phyloP scores from a whole-genome alignment of 1,284 basidiomycete species.

The Tetrapyrgos nigripes region DNA sequence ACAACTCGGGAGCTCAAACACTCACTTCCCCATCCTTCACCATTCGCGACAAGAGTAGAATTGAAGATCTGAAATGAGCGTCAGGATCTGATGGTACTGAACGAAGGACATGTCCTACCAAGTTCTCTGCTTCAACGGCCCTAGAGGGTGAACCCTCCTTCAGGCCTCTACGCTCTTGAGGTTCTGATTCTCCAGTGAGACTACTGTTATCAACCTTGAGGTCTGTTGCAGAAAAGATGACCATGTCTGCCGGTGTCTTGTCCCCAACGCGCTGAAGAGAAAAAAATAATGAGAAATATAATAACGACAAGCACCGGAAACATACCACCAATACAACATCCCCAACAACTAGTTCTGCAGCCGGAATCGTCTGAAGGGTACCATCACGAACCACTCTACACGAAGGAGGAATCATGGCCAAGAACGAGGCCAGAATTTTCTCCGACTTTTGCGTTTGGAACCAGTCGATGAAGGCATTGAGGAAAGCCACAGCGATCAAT shows the following conservation, averaged over 20 bases:
- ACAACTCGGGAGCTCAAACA: constrained; percentile 8
- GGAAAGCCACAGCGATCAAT: constrained; percentile 70
- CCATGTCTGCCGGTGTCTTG: constrained; percentile 72
- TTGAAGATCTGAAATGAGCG: constrained; percentile 58
- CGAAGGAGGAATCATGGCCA: constrained; percentile 74
- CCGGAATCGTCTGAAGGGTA: constrained; percentile 60
- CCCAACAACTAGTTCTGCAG: constrained; percentile 70
- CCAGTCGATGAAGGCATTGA: constrained; percentile 75
- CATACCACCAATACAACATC: constrained; percentile 69
- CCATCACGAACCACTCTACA: constrained; percentile 71
- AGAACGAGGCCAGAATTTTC: constrained; percentile 72
- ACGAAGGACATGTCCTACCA: constrained; percentile 43
- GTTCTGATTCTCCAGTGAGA: constrained; percentile 73
- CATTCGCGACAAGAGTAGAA: constrained; percentile 70
- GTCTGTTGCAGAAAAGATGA: constrained; percentile 64
- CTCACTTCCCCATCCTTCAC: constrained; percentile 70
- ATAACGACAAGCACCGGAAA: constrained; percentile 7
- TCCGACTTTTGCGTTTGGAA: constrained; percentile 77
- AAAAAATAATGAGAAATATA: not conserved
- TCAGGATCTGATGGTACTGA: not conserved
- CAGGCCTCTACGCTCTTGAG: constrained; percentile 60
- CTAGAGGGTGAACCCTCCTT: constrained; percentile 52
- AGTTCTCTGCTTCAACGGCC: constrained; percentile 68
- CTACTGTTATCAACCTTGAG: constrained; percentile 76
- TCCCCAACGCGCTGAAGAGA: constrained; percentile 61